These are phyloP conservation scores for Tulasnella sp. DNA, from an alignment of 768 basidiomycete genomes.

Conservation along the genomic window DNA sequence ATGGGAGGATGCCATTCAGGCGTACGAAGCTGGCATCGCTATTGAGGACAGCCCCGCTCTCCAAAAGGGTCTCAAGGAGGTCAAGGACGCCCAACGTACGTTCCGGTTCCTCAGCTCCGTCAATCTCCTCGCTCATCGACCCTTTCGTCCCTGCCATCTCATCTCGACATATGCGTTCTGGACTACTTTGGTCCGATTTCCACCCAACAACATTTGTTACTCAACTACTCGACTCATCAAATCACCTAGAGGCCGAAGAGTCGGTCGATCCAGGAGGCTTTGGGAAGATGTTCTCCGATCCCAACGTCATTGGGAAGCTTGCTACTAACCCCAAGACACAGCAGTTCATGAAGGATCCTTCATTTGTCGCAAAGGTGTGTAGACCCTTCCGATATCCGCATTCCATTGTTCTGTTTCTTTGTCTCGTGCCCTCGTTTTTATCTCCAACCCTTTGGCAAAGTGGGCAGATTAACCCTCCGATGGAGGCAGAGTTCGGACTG, in stretches of 20 bases:
- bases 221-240: too few relatives aligned
- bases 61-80: slow-evolving; percentile 80
- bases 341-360: slow-evolving; percentile 70
- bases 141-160: too few relatives aligned
- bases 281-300: slow-evolving; percentile 70
- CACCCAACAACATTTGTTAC: too few relatives aligned
- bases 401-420: neutral
- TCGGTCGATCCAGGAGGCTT: slow-evolving; percentile 48
- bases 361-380: slow-evolving; percentile 58
- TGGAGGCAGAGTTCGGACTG: neutral
- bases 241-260: slow-evolving; percentile 30
- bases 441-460: neutral
- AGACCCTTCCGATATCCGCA: slow-evolving; percentile 4
- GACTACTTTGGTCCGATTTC: too few relatives aligned
- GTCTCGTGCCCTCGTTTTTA: neutral
- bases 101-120: slow-evolving; percentile 11
- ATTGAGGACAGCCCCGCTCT: slow-evolving; percentile 67
- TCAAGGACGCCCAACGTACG: slow-evolving; percentile 69
- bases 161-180: too few relatives aligned
- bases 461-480: neutral
- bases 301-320: slow-evolving; percentile 69
- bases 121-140: neutral
- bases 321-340: slow-evolving; percentile 77
- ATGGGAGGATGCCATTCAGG: slow-evolving; percentile 72
- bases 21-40: slow-evolving; percentile 71